These are phyloP conservation scores for Saccharata proteae DNA, from an alignment of 2,329 filamentous ascomycete species.

Conservation along the genomic window DNA sequence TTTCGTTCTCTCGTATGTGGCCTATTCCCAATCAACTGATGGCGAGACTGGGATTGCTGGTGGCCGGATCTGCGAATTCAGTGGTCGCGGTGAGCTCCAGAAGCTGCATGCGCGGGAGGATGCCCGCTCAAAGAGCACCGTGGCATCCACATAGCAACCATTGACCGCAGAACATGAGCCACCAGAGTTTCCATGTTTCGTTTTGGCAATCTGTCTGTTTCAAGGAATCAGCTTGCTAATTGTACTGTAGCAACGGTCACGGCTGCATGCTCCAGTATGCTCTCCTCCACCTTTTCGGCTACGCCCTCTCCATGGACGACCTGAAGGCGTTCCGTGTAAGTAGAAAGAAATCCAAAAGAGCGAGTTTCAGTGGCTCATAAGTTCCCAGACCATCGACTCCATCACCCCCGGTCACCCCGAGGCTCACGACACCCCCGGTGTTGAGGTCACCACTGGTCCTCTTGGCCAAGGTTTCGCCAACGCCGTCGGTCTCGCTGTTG, in stretches of 20 bases:
- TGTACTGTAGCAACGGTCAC: conserved; percentile 69
- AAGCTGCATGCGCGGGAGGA: no score
- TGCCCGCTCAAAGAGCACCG: no score
- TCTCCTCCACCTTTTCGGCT: conserved; percentile 92
- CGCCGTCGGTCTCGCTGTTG: conserved; percentile 94
- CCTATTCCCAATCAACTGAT: neutral
- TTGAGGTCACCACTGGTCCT: conserved; percentile 96
- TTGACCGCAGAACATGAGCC: no score
- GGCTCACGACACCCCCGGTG: conserved; percentile 86
- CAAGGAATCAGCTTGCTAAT: conserved; percentile 14
- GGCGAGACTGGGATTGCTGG: neutral
- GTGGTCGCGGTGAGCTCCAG: no score
- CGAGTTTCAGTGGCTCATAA: conserved; percentile 11
- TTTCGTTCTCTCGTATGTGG: conserved; percentile 93
- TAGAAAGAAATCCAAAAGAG: conserved; percentile 36
- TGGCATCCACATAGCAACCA: no score
- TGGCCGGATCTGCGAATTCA: neutral
- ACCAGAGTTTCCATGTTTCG: neutral
- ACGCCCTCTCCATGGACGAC: conserved; percentile 74
- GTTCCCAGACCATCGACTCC: conserved; percentile 51
- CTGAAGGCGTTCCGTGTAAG: conserved; percentile 92
- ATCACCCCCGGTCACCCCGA: conserved; percentile 96
- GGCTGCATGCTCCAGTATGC: conserved; percentile 99
- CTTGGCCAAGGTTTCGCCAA: conserved; percentile 96
- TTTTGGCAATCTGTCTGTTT: neutral